Percentiles rank a stretch among this genome's conserved stretches.
phyloP scores from a whole-genome alignment of 2,329 filamentous ascomycete genomes.

The Alternaria panax region DNA sequence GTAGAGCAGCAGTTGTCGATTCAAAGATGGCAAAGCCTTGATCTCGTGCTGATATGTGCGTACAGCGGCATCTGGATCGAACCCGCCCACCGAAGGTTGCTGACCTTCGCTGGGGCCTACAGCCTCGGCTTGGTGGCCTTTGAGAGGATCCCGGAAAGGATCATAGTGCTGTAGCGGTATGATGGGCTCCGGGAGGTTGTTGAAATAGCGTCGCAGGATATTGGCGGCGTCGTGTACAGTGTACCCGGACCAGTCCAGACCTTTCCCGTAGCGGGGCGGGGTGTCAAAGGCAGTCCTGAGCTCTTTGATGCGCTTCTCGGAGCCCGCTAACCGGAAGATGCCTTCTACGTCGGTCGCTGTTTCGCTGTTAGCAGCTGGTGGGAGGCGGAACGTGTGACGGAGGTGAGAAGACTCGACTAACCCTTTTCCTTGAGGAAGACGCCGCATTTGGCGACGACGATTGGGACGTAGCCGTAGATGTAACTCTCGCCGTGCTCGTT shows the following conservation, averaged over 20 bases:
- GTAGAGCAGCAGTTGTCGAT: constrained; percentile 92
- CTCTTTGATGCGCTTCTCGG: constrained; percentile 98
- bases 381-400: neutral
- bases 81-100: constrained; percentile 74
- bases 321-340: constrained; percentile 94
- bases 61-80: constrained; percentile 79
- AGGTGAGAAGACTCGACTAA: too few relatives aligned
- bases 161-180: constrained; percentile 94
- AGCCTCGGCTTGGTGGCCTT: constrained; percentile 71
- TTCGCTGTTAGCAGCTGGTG: constrained; percentile 30
- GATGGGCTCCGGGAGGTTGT: constrained; percentile 94
- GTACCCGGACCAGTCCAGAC: constrained; percentile 95
- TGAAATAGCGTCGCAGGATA: constrained; percentile 92
- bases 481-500: constrained; percentile 93
- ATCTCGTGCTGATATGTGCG: constrained; percentile 86
- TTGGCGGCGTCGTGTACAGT: constrained; percentile 99
- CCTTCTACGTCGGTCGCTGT: constrained; percentile 92
- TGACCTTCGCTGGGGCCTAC: constrained; percentile 70
- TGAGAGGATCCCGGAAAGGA: constrained; percentile 84
- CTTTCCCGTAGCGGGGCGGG: constrained; percentile 88
- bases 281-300: constrained; percentile 91
- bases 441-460: constrained; percentile 97
- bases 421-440: constrained; percentile 98
- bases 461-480: constrained; percentile 98
- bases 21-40: constrained; percentile 88